These are phyloP conservation scores for Populus tremula DNA, from an alignment of 345 rosid species.

Conservation along the genomic window DNA sequence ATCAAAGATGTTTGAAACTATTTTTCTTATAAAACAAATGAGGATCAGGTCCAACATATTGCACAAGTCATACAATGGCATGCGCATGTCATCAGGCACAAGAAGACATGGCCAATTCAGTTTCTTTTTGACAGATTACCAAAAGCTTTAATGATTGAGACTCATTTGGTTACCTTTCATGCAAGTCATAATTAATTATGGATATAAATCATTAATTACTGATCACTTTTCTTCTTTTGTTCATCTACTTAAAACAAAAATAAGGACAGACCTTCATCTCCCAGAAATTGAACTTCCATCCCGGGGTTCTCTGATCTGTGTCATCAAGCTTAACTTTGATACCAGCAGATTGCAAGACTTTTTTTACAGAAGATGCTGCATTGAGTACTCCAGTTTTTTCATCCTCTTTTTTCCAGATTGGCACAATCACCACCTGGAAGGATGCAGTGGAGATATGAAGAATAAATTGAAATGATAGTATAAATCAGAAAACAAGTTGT, in stretches of 20 bases:
- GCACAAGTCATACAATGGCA: background rate
- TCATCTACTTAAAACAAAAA: background rate
- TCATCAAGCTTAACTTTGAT: slow-evolving; percentile 85
- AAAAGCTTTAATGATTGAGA: background rate
- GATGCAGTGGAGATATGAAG: slow-evolving; percentile 5
- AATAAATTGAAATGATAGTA: background rate
- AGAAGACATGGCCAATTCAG: background rate
- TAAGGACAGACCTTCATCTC: slow-evolving; percentile 73
- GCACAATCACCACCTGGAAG: slow-evolving; percentile 71
- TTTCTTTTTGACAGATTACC: background rate
- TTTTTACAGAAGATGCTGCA: slow-evolving; percentile 66
- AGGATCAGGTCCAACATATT: background rate
- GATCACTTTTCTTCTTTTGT: background rate
- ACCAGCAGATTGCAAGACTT: slow-evolving; percentile 56
- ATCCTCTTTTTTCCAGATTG: slow-evolving; percentile 79
- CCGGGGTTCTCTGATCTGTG: slow-evolving; percentile 74
- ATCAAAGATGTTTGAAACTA: background rate
- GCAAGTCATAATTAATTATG: background rate
- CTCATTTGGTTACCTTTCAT: background rate
- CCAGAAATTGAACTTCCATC: slow-evolving; percentile 98
- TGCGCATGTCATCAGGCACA: background rate
- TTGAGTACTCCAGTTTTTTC: slow-evolving; percentile 70
- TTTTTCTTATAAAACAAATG: background rate
- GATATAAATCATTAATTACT: background rate
- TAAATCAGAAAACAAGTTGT: background rate